Percentiles rank a stretch among this genome's conserved stretches.
phyloP scores from a whole-genome alignment of 108 stramenopile genomes.

The Cyclostephanos invisitatus region DNA sequence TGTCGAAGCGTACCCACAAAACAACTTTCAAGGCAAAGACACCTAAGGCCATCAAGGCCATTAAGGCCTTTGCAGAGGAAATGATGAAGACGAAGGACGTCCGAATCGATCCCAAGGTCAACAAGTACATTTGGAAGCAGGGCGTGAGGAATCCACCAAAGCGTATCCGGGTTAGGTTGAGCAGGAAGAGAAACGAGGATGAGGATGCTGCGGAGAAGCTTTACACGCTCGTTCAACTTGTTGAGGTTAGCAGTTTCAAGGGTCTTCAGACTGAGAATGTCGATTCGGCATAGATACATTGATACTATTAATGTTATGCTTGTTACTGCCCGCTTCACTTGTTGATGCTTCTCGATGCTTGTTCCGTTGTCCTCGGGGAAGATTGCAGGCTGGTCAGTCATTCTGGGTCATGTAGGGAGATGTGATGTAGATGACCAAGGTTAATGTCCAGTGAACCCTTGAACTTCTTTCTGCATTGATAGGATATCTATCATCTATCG shows the following conservation, averaged over 20 bases:
- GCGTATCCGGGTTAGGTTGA: constrained; percentile 95
- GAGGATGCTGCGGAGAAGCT: constrained; percentile 99
- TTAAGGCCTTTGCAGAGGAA: constrained; percentile 92
- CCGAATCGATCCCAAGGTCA: constrained; percentile 81
- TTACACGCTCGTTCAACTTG: constrained; percentile 96
- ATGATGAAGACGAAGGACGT: constrained; percentile 97
- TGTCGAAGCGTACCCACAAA: constrained; percentile 94
- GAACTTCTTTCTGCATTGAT: too few species aligned
- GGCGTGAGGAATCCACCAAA: constrained; percentile 97
- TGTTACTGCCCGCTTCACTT: background rate
- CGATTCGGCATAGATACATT: constrained; percentile 39
- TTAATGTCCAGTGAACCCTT: too few species aligned
- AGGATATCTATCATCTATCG: too few species aligned
- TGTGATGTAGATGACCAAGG: too few species aligned
- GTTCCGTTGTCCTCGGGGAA: background rate
- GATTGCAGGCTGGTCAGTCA: background rate
- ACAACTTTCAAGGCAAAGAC: constrained; percentile 96
- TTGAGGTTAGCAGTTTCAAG: constrained; percentile 92
- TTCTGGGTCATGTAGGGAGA: too few species aligned
- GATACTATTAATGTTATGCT: background rate
- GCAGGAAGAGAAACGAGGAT: constrained; percentile 98
- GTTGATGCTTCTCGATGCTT: background rate
- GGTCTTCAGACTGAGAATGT: constrained; percentile 95
- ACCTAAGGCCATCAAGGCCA: constrained; percentile 96
- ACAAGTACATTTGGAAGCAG: constrained; percentile 91